Base-by-base conservation (phyloP, 2,329 filamentous ascomycete species). In the Thermothelomyces thermophilus region DNA sequence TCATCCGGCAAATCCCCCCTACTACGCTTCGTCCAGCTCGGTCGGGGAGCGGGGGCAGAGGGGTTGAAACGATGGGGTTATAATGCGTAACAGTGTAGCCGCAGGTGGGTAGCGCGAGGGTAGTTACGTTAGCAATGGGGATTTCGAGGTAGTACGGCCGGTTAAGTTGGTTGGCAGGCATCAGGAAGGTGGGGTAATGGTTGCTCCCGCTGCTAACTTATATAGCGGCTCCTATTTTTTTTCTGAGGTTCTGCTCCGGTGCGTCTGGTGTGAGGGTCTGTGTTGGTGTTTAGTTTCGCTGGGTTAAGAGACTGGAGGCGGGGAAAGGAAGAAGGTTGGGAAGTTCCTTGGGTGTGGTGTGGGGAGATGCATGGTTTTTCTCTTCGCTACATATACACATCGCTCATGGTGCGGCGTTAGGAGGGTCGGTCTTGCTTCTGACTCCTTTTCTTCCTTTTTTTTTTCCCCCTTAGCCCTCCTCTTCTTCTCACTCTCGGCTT, bases 1-100 rank as follows among this genome's bases (percentile, higher is more conserved):
- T 79, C 49, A 63, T 79, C 45, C 69, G 74, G 42, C 66, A 69
- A 37, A 72, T 80, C 13, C 52, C 54, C 26, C 50, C 47, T 14
- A 39, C 50, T 34, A 46, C 17, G 24, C 37, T 52, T 34, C 51
- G 48, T 33, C 53, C 48, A 31, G 30, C 2, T n/a, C 16, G 10
- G n/a, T n/a, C n/a, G n/a, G n/a, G n/a, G n/a, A n/a, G n/a, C n/a
- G n/a, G n/a, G n/a, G n/a, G n/a, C n/a, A n/a, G n/a, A n/a, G n/a
- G n/a, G n/a, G n/a, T n/a, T n/a, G n/a, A n/a, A n/a, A n/a, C n/a
- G n/a, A n/a, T n/a, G n/a, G n/a, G n/a, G n/a, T n/a, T n/a, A n/a
- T n/a, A n/a, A n/a, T n/a, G n/a, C n/a, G n/a, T n/a, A n/a, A n/a
- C n/a, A n/a, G n/a, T n/a, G n/a, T n/a, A n/a, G n/a, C n/a, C n/a